Evolutionary conservation across 1,139 yeast species (phyloP), one percentile per base, ranked within the genome.

Genomic region (Pichia kudriavzevii): DNA sequence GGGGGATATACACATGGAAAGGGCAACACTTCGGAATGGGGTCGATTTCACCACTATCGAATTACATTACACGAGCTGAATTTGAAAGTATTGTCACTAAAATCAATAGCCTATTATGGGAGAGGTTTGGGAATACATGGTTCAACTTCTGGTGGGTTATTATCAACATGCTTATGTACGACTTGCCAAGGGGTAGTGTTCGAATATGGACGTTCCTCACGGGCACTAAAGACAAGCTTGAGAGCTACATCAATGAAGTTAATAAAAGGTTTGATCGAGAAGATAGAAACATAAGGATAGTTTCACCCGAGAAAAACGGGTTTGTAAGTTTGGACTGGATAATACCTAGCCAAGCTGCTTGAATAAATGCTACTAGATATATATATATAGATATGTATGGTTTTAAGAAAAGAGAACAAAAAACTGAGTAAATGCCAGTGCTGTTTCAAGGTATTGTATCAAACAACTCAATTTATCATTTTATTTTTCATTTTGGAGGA

Each of bases 321-420:
- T 80, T 68, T 52, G 56, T 80, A n/a, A 77, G 85, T 3, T 55
- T 71, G 41, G 79, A 74, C 52, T 64, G 72, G 46, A 66, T 69
- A 47, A 59, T 74, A 10, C 75, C 76, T 2, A 57, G 42, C 31
- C 73, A 26, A 28, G n/a, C n/a, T 12, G n/a, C 14, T 14, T 11
- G 13, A 6, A 16, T 19, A 19, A 7, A 15, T 5, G n/a, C 9
- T 8, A 17, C 5, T 26, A 11, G 10, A 26, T 26, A 15, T n/a
- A n/a, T n/a, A n/a, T n/a, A n/a, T n/a, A n/a, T n/a, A n/a, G n/a
- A n/a, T n/a, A n/a, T n/a, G n/a, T n/a, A n/a, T n/a, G n/a, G n/a
- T n/a, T n/a, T n/a, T n/a, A n/a, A n/a, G n/a, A n/a, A n/a, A n/a
- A n/a, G n/a, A n/a, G n/a, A n/a, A n/a, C n/a, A n/a, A n/a, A n/a